These are phyloP conservation scores for Polyporus arcularius DNA, from an alignment of 768 basidiomycete species.

Conservation along the genomic window DNA sequence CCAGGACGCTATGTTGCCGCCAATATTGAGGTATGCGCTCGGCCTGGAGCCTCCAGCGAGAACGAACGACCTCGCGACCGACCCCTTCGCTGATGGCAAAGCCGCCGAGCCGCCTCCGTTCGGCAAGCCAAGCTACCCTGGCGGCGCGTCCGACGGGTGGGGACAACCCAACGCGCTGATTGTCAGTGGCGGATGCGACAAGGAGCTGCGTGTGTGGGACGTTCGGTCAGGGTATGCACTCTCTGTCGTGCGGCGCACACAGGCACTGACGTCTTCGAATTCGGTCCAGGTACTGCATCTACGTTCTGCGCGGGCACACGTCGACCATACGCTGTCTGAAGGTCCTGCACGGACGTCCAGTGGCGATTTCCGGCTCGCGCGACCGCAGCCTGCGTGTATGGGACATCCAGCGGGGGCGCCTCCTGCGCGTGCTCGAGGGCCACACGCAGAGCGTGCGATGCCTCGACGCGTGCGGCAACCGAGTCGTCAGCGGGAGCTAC, in stretches of 20 bases:
- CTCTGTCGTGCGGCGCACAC: neutral
- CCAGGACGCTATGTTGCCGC: constrained; percentile 11
- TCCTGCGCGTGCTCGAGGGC: constrained; percentile 67
- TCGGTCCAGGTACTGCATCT: constrained; percentile 58
- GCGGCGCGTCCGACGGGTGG: constrained; percentile 69
- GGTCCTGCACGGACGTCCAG: constrained; percentile 81
- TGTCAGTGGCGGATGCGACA: constrained; percentile 93
- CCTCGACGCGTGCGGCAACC: constrained; percentile 83
- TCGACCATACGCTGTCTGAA: constrained; percentile 92
- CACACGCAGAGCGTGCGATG: constrained; percentile 85
- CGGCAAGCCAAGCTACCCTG: constrained; percentile 26
- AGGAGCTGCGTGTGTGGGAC: constrained; percentile 92
- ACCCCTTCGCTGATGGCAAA: constrained; percentile 14
- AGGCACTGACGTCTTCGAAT: neutral
- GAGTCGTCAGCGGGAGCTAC: constrained; percentile 91
- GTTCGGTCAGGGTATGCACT: constrained; percentile 71
- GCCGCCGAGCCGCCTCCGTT: neutral
- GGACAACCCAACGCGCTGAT: constrained; percentile 82
- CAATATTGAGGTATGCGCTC: constrained; percentile 10
- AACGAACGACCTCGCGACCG: neutral
- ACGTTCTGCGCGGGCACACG: constrained; percentile 79
- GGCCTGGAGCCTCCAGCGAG: constrained; percentile 6
- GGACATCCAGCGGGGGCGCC: constrained; percentile 83
- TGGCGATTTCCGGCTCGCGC: constrained; percentile 89
- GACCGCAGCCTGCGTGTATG: constrained; percentile 88